These are phyloP conservation scores for Phytophthora syringae DNA, from an alignment of 352 stramenopile species.

Conservation along the genomic window DNA sequence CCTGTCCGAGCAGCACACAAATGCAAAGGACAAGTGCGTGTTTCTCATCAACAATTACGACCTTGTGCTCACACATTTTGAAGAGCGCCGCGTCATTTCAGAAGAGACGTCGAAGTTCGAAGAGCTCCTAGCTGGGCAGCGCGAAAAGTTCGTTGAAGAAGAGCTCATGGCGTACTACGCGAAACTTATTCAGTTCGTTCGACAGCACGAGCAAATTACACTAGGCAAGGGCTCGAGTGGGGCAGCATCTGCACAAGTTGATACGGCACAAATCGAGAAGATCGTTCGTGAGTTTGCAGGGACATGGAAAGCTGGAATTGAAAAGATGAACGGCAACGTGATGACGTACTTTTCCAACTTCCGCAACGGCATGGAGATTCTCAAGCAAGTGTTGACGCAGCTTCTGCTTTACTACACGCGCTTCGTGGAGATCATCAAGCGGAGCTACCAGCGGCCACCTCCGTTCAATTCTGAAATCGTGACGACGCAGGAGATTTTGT, in stretches of 20 bases:
- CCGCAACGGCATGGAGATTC: slow-evolving; percentile 98
- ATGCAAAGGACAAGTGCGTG: slow-evolving; percentile 94
- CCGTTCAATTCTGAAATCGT: slow-evolving; percentile 95
- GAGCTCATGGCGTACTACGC: slow-evolving; percentile 94
- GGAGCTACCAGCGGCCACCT: slow-evolving; percentile 82
- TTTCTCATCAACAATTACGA: slow-evolving; percentile 99
- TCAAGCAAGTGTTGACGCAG: slow-evolving; percentile 99
- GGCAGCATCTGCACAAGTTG: slow-evolving; percentile 61
- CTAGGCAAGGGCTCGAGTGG: slow-evolving; percentile 36
- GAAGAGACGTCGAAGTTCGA: slow-evolving; percentile 96
- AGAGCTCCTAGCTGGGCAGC: slow-evolving; percentile 92
- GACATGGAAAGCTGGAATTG: slow-evolving; percentile 96
- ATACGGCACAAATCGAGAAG: slow-evolving; percentile 91
- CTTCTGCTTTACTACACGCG: slow-evolving; percentile 98
- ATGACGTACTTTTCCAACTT: slow-evolving; percentile 99
- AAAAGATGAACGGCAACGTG: slow-evolving; percentile 98
- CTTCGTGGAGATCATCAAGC: slow-evolving; percentile 97
- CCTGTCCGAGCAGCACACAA: slow-evolving; percentile 92
- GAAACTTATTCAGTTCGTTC: slow-evolving; percentile 98
- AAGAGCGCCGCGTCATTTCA: slow-evolving; percentile 93
- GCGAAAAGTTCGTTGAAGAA: slow-evolving; percentile 98
- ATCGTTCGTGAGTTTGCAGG: slow-evolving; percentile 96
- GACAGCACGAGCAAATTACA: slow-evolving; percentile 92
- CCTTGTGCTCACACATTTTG: slow-evolving; percentile 95
- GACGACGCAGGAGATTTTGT: slow-evolving; percentile 95